Percentiles rank a stretch among this genome's conserved stretches.
Evolutionary conservation across 192 early-diverging fungal species (phyloP).

Genomic region (Backusella liffmaniae): DNA sequence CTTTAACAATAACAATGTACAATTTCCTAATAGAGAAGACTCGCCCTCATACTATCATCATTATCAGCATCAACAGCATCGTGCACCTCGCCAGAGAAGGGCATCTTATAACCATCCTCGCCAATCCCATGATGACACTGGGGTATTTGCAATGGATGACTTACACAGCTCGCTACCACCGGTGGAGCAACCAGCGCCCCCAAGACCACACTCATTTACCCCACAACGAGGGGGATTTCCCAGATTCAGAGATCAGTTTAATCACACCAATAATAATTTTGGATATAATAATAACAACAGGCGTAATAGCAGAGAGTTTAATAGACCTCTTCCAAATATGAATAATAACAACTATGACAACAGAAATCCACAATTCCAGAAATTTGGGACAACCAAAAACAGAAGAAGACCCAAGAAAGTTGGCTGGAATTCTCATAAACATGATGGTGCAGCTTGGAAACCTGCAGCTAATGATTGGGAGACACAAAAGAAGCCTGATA

Average conservation of each 20-base stretch:
- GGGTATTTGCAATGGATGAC: slow-evolving; percentile 35
- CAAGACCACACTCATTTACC: not conserved
- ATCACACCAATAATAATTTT: not conserved
- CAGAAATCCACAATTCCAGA: not conserved
- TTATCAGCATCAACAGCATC: not conserved
- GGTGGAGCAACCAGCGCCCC: not conserved
- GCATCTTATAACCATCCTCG: not conserved
- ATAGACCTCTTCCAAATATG: not conserved
- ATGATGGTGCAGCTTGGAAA: slow-evolving; percentile 21
- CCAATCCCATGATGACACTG: slow-evolving; percentile 9
- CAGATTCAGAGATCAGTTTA: not conserved
- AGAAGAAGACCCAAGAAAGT: slow-evolving; percentile 16
- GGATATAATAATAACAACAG: not conserved
- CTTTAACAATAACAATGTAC: not conserved
- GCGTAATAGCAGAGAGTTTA: not conserved
- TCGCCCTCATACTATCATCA: not conserved
- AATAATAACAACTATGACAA: not conserved
- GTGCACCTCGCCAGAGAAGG: not conserved
- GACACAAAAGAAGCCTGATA: slow-evolving; percentile 1
- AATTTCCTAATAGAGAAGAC: not conserved
- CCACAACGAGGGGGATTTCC: not conserved
- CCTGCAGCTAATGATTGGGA: slow-evolving; percentile 21
- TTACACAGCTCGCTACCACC: not conserved
- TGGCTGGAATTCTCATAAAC: slow-evolving; percentile 34
- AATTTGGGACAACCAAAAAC: slow-evolving; percentile 1